Percentiles rank a stretch among this genome's conserved stretches.
Conservation (phyloP, 2,329 filamentous ascomycete species). For the Xylariaceae sp. region DNA sequence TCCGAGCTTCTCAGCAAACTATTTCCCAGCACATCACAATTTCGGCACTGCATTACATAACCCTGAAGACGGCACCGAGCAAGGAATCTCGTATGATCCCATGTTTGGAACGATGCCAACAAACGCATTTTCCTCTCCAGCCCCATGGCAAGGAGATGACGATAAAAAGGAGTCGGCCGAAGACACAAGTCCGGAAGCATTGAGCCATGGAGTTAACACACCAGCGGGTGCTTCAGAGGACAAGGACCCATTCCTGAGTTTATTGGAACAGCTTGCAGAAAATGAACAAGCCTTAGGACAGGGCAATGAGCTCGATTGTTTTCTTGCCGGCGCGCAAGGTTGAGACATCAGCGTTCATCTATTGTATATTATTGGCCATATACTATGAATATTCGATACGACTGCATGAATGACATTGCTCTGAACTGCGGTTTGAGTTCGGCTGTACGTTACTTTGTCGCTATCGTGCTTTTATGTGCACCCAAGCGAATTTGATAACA, state of each 20-base stretch:
- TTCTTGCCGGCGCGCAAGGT: slow-evolving; percentile 46
- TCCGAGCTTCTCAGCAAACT: slow-evolving; percentile 29
- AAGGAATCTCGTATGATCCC: slow-evolving; percentile 46
- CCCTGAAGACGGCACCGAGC: slow-evolving; percentile 29
- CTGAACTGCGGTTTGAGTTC: too few relatives aligned
- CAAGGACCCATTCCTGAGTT: slow-evolving; percentile 76
- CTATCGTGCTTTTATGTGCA: too few relatives aligned
- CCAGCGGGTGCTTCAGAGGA: slow-evolving; percentile 55
- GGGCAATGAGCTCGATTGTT: slow-evolving; percentile 76
- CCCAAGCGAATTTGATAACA: too few relatives aligned
- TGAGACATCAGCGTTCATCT: slow-evolving; percentile 11
- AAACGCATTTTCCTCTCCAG: slow-evolving; percentile 51
- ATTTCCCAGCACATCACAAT: slow-evolving; percentile 44
- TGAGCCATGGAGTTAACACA: slow-evolving; percentile 50
- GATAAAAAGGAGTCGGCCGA: slow-evolving; percentile 37
- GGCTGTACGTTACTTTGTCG: too few relatives aligned
- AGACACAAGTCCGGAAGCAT: slow-evolving; percentile 6
- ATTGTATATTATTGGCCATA: slow-evolving; percentile 2
- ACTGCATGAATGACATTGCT: slow-evolving; percentile 7
- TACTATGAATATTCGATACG: not conserved
- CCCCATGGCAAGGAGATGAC: slow-evolving; percentile 47
- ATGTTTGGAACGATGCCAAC: slow-evolving; percentile 59
- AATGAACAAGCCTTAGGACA: slow-evolving; percentile 69
- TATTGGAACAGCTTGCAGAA: slow-evolving; percentile 79
- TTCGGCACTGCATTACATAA: slow-evolving; percentile 37